Conservation (phyloP, 2,329 filamentous ascomycete genomes). For the Eutypa lata region DNA sequence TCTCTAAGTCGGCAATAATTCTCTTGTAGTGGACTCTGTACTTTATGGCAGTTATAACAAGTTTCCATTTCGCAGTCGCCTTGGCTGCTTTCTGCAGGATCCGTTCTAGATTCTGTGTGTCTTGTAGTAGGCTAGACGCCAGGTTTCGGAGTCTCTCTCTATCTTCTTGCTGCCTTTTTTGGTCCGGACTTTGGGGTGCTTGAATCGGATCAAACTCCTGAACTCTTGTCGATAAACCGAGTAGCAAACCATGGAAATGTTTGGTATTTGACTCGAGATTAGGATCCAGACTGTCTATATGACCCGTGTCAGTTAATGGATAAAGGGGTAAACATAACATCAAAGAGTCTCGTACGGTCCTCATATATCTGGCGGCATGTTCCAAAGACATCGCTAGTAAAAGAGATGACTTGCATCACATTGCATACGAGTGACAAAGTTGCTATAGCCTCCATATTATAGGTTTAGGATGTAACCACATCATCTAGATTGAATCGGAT, state of each 20-base stretch:
- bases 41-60: not conserved
- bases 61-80: not conserved
- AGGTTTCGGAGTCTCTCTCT: conserved; percentile 5
- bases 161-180: not conserved
- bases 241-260: conserved; percentile 1
- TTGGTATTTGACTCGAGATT: not conserved
- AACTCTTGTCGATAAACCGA: not conserved
- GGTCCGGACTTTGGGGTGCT: not conserved
- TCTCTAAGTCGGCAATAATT: conserved; percentile 1
- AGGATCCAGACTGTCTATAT: conserved; percentile 1
- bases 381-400: not conserved
- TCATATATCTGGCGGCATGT: not conserved
- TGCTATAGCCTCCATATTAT: not conserved
- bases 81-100: conserved; percentile 1
- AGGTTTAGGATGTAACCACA: too few species aligned
- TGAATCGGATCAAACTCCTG: conserved; percentile 1
- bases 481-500: too few species aligned
- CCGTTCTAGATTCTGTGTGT: conserved; percentile 1
- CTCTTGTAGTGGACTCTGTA: conserved; percentile 4
- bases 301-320: not conserved
- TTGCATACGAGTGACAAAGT: not conserved
- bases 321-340: not conserved
- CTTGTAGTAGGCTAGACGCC: conserved; percentile 2
- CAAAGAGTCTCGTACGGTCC: not conserved
- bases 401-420: not conserved